Base-by-base conservation (phyloP, 345 rosid species). In the Pseudoturritis turrita region DNA sequence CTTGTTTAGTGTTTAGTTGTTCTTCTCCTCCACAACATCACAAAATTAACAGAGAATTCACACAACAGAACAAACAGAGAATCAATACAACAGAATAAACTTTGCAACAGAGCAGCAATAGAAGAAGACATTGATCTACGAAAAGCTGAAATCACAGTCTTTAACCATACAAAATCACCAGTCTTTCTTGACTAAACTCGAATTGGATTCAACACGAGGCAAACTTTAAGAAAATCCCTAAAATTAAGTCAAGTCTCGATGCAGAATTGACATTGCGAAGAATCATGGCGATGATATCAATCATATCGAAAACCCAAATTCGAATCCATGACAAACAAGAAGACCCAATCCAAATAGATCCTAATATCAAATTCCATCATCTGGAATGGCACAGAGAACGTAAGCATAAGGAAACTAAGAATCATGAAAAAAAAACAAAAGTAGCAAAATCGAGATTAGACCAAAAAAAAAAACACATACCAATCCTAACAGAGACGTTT, bases 391-490 rank as follows among this genome's bases (percentile, higher is more conserved):
- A n/a, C n/a, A n/a, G n/a, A n/a, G n/a, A n/a, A n/a, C n/a, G n/a
- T n/a, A n/a, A n/a, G n/a, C n/a, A n/a, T n/a, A n/a, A n/a, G n/a
- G n/a, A n/a, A n/a, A n/a, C n/a, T n/a, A n/a, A 37, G 58, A 70
- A 31, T 29, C 10, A 33, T 6, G 36, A 52, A 37, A 52, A 37
- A 52, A 6, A 52, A 1, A 7, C 37, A 21, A 47, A 72, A 65
- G 65, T 15, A 74, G 19, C 21, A 52, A 56, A 73, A 49, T 11
- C 4, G 29, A 45, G 44, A 45, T 22, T 4, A 46, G 39, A 12
- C 25, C 1, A 46, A 70, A 49, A 46, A 7, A 14, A 56, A 57
- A 28, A 28, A 59, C 23, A 75, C 74, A 33, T 75, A 75, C 78
- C 74, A 74, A 60, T 60, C 50, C 74, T 10, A 75, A 13, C 0